Conservation (phyloP, 345 rosid genomes). For the Acer campestre region DNA sequence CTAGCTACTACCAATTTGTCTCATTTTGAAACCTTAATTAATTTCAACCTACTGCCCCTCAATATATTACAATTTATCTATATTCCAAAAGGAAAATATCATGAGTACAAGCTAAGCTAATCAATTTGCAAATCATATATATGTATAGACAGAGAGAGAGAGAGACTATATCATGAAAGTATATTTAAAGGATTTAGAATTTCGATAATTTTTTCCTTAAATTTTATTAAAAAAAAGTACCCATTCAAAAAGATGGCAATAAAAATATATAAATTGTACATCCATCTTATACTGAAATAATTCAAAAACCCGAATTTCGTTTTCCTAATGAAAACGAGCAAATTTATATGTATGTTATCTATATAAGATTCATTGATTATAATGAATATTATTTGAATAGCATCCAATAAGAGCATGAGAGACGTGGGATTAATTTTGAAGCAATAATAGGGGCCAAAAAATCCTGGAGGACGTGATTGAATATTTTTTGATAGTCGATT, state of each 20-base stretch:
- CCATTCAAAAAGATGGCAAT: background rate
- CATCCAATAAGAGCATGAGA: conserved; percentile 9
- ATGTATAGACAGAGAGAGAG: background rate
- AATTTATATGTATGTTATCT: background rate
- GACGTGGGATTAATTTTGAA: conserved; percentile 26
- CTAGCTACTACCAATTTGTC: conserved; percentile 32
- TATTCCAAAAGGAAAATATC: background rate
- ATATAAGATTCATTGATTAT: background rate
- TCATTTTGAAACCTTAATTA: conserved; percentile 22
- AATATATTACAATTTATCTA: background rate
- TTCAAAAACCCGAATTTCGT: background rate
- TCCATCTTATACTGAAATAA: too few relatives aligned
- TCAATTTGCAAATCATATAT: background rate
- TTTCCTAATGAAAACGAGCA: background rate
- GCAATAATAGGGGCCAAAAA: conserved; percentile 21
- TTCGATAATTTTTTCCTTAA: background rate
- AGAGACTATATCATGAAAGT: too few relatives aligned
- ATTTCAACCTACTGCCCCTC: conserved; percentile 12
- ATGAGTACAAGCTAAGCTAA: background rate
- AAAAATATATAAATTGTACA: too few relatives aligned
- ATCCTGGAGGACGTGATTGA: conserved; percentile 11
- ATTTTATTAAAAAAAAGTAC: too few relatives aligned
- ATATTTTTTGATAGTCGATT: conserved; percentile 29
- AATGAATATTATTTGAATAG: background rate
- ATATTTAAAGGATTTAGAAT: too few relatives aligned